phyloP scores from a whole-genome alignment of 192 early-diverging fungal genomes.

The Borealophlyctis nickersoniae region DNA sequence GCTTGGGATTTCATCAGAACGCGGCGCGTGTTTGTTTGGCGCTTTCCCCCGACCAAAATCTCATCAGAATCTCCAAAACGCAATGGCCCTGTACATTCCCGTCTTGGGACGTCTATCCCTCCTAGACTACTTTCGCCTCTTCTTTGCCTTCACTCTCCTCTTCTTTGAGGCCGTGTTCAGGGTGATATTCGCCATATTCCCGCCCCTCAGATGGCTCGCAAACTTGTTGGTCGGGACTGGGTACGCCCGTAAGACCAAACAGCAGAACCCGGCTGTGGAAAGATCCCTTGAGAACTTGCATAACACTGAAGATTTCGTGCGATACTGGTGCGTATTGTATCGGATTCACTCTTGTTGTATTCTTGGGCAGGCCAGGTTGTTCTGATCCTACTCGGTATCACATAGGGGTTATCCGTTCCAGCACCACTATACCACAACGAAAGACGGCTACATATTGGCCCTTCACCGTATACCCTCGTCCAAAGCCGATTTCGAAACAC shows the following conservation, averaged over 20 bases:
- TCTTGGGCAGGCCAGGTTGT: background rate
- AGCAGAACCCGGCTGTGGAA: slow-evolving; percentile 33
- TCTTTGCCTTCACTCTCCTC: slow-evolving; percentile 61
- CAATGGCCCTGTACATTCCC: slow-evolving; percentile 35
- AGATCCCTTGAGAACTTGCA: slow-evolving; percentile 38
- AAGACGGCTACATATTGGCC: slow-evolving; percentile 82
- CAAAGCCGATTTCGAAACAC: slow-evolving; percentile 14
- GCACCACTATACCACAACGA: slow-evolving; percentile 79
- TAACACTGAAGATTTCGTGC: slow-evolving; percentile 43
- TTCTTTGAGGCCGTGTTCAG: slow-evolving; percentile 69
- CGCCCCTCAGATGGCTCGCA: slow-evolving; percentile 45
- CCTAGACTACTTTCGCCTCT: slow-evolving; percentile 37
- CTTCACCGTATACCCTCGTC: slow-evolving; percentile 73
- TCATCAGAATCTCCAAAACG: too few relatives aligned
- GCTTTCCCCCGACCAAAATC: too few relatives aligned
- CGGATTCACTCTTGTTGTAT: background rate
- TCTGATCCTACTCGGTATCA: background rate
- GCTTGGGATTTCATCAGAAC: too few relatives aligned
- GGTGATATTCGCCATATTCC: slow-evolving; percentile 57
- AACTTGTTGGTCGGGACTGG: background rate
- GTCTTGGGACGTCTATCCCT: slow-evolving; percentile 39
- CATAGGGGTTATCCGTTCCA: slow-evolving; percentile 79
- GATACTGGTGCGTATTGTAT: slow-evolving; percentile 38
- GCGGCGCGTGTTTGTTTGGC: too few relatives aligned
- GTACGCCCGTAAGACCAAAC: slow-evolving; percentile 8